These are phyloP conservation scores for Boletus vinaceobasis DNA, from an alignment of 768 basidiomycete genomes.

Conservation along the genomic window DNA sequence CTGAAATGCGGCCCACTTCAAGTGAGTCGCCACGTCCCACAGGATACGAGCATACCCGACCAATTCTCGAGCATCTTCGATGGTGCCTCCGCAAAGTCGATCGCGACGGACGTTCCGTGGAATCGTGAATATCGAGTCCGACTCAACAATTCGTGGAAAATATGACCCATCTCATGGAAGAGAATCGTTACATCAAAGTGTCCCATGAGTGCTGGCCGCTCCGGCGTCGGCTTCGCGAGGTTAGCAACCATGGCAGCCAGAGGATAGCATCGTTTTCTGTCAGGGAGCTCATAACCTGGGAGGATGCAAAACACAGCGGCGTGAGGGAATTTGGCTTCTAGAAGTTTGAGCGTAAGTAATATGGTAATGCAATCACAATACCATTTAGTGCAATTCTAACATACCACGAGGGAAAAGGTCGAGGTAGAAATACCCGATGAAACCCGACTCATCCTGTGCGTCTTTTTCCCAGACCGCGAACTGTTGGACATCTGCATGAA, in stretches of 20 bases:
- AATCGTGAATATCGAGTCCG: slow-evolving; percentile 69
- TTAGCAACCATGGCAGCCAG: slow-evolving; percentile 84
- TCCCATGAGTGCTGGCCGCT: slow-evolving; percentile 77
- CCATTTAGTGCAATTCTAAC: slow-evolving; percentile 6
- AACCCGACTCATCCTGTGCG: slow-evolving; percentile 63
- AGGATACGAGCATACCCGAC: slow-evolving; percentile 34
- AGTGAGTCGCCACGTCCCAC: background rate
- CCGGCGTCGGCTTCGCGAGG: slow-evolving; percentile 75
- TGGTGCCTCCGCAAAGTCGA: slow-evolving; percentile 84
- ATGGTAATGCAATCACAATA: background rate
- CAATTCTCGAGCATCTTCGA: slow-evolving; percentile 94
- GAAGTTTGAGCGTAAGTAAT: background rate
- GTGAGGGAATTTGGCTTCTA: slow-evolving; percentile 76
- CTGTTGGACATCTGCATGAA: slow-evolving; percentile 62
- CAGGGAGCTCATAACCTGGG: slow-evolving; percentile 53
- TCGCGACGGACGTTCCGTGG: slow-evolving; percentile 75
- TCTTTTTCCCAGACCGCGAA: slow-evolving; percentile 81
- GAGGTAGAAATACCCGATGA: slow-evolving; percentile 81
- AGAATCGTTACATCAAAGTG: slow-evolving; percentile 84
- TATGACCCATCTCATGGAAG: slow-evolving; percentile 85
- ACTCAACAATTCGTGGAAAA: slow-evolving; percentile 65
- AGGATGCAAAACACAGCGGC: slow-evolving; percentile 79
- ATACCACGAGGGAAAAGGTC: slow-evolving; percentile 80
- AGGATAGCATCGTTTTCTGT: slow-evolving; percentile 66
- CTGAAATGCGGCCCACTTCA: slow-evolving; percentile 31